Percentiles rank a stretch among this genome's conserved stretches.
phyloP scores from a whole-genome alignment of 768 basidiomycete species.

The Suillus paluster region DNA sequence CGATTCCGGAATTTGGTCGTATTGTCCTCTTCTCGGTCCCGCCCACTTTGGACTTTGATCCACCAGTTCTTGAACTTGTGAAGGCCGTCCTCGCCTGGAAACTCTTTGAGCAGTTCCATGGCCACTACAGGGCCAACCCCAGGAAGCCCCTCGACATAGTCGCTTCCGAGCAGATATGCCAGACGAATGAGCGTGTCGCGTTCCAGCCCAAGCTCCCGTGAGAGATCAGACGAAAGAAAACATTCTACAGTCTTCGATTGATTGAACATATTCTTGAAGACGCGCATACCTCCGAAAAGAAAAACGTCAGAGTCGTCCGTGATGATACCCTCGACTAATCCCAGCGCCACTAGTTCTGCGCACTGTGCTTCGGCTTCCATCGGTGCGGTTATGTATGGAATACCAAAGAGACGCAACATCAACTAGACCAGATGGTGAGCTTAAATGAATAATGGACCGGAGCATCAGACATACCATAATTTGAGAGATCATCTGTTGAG shows the following conservation, averaged over 20 bases:
- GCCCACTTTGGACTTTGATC: constrained; percentile 88
- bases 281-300: constrained; percentile 93
- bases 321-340: constrained; percentile 95
- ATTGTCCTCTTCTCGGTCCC: constrained; percentile 76
- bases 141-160: constrained; percentile 91
- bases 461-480: constrained; percentile 55
- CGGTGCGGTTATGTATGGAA: constrained; percentile 97
- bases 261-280: constrained; percentile 99
- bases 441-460: constrained; percentile 2
- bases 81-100: constrained; percentile 84
- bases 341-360: constrained; percentile 83
- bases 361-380: constrained; percentile 99
- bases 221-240: constrained; percentile 83
- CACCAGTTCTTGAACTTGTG: constrained; percentile 94
- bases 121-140: constrained; percentile 96
- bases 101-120: constrained; percentile 94
- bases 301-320: constrained; percentile 99
- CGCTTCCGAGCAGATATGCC: constrained; percentile 94
- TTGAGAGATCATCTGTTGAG: constrained; percentile 92
- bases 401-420: constrained; percentile 92
- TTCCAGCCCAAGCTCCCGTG: constrained; percentile 85
- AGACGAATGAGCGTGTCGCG: constrained; percentile 85
- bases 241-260: constrained; percentile 99
- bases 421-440: constrained; percentile 49
- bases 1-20: constrained; percentile 77